Conservation (phyloP, 208 protist genomes). For the Eutreptiella sp. region DNA sequence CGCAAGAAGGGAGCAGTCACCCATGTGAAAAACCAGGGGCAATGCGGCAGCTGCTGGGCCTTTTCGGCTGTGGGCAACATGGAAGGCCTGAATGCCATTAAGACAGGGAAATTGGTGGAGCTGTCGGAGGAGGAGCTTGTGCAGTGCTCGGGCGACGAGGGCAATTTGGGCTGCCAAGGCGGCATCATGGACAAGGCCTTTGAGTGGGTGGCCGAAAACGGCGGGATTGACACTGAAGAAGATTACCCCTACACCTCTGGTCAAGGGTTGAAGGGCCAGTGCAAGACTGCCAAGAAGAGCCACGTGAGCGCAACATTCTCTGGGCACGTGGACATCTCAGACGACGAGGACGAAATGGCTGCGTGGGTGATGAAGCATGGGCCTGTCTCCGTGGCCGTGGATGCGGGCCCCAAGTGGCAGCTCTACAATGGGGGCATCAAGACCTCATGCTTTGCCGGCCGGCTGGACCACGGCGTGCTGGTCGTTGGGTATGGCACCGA, state of each 20-base stretch:
- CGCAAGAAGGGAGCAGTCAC: slow-evolving; percentile 70
- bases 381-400: slow-evolving; percentile 79
- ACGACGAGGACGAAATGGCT: slow-evolving; percentile 63
- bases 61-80: slow-evolving; percentile 86
- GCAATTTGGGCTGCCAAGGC: slow-evolving; percentile 75
- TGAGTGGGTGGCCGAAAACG: slow-evolving; percentile 64
- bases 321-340: slow-evolving; percentile 52
- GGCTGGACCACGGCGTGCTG: slow-evolving; percentile 70
- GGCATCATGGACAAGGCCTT: slow-evolving; percentile 77
- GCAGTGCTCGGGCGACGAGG: slow-evolving; percentile 76
- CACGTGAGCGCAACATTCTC: slow-evolving; percentile 58
- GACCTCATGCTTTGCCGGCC: slow-evolving; percentile 48
- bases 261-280: slow-evolving; percentile 44
- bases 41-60: slow-evolving; percentile 92
- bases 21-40: slow-evolving; percentile 85
- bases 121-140: slow-evolving; percentile 90
- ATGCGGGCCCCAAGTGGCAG: slow-evolving; percentile 51
- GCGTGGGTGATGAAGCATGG: slow-evolving; percentile 59
- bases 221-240: slow-evolving; percentile 58
- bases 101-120: slow-evolving; percentile 49
- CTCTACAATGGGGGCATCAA: slow-evolving; percentile 65
- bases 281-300: slow-evolving; percentile 33
- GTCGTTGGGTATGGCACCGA: slow-evolving; percentile 65
- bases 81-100: slow-evolving; percentile 59
- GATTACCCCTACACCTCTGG: slow-evolving; percentile 77